Conservation (phyloP, 78 protist genomes). For the Monocercomonoides exilis region DNA sequence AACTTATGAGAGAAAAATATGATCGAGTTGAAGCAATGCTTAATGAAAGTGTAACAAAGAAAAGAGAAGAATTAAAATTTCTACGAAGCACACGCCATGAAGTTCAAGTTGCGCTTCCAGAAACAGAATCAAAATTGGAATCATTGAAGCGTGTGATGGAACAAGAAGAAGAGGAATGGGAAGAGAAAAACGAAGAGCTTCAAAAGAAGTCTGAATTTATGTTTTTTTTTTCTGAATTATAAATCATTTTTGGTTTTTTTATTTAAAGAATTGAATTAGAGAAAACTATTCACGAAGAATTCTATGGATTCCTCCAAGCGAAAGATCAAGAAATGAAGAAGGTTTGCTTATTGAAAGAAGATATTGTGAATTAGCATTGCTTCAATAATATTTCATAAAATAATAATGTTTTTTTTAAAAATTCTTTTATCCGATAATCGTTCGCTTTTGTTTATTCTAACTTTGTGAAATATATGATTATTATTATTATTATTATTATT, state of each 20-base stretch:
- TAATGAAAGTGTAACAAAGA: neutral
- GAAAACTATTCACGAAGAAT: neutral
- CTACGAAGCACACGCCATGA: neutral
- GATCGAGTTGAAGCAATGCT: neutral
- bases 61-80: neutral
- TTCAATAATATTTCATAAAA: too few relatives aligned
- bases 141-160: neutral
- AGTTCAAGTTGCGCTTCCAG: neutral
- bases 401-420: too few relatives aligned
- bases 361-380: too few relatives aligned
- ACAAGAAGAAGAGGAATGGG: conserved; percentile 1
- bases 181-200: neutral
- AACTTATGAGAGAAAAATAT: neutral
- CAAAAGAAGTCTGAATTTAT: too few relatives aligned
- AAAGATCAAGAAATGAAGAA: neutral
- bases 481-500: too few relatives aligned
- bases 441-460: too few relatives aligned
- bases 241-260: neutral
- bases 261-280: neutral
- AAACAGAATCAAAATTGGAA: neutral
- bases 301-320: neutral
- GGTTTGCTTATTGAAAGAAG: too few relatives aligned
- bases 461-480: too few relatives aligned
- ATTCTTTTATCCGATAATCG: too few relatives aligned
- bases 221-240: too few relatives aligned